Base-by-base conservation (phyloP, 495 filamentous ascomycete species). In the Lichenothelia convexa region DNA sequence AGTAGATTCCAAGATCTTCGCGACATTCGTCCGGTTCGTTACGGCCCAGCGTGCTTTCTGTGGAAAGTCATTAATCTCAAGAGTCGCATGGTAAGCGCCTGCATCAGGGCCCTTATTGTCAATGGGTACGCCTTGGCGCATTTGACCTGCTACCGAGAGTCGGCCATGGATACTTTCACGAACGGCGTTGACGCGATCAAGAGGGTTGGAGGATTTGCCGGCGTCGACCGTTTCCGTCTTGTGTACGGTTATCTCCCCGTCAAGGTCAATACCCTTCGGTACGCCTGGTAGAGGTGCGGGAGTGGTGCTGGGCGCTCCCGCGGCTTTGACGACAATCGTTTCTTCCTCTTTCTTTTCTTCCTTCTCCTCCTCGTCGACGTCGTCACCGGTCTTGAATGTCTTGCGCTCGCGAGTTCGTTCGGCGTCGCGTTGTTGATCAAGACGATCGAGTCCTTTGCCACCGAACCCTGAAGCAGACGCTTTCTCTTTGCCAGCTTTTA, bases 61-160 rank as follows among this genome's bases (percentile, higher is more conserved):
- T 19, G 89, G 91, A 57, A 94, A 95, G 59, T 95, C 89, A 54
- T 99, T 99, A 68, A 99, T 95, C 54, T 95, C 91, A 46, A 99
- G 62, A 3, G 86, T 95, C 19, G 89, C 84, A 55, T 99, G 89
- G 71, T 89, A 99, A 9, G 83, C 83, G 20, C 89, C 89, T 5
- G 89, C 89, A 60, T 99, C 89, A 9, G 89, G 89, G 3, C 89
- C 89, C 54, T 93, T 93, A 55, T 99, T 99, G 62, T 99, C 89
- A 50, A 94, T 93, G 13, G 91, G 89, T 32, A 92, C 83, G 4
- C 89, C 91, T 2, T 78, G 76, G 45, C 87, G 75, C 46, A 93
- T 71, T 47, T 84, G 78, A 38, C 82, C 80, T 38, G 38, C 26
- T 32, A 13, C 5, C 24, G 8, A 32, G 6, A 18, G 1, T 29